Percentiles rank a stretch among this genome's conserved stretches.
These are phyloP conservation scores for Pseudogymnoascus sp. DNA, from an alignment of 2,329 filamentous ascomycete genomes.

Conservation along the genomic window DNA sequence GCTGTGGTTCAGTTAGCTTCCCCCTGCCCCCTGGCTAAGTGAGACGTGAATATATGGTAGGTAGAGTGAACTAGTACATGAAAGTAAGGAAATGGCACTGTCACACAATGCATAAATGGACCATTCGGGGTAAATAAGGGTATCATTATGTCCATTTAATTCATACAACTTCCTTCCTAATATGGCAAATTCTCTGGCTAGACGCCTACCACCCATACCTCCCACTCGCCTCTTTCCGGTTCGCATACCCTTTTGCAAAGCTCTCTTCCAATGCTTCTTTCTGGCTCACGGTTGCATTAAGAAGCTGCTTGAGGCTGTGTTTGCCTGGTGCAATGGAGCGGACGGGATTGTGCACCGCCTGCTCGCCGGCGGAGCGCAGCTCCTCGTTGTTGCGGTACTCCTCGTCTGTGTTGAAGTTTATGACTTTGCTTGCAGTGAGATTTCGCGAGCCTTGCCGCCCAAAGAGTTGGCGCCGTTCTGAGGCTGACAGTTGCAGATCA, in stretches of 20 bases:
- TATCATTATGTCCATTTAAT: conserved; percentile 9
- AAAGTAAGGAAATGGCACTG: not conserved
- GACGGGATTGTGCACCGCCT: conserved; percentile 71
- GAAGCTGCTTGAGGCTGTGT: conserved; percentile 80
- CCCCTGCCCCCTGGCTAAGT: not conserved
- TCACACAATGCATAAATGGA: not conserved
- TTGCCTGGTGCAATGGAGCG: conserved; percentile 79
- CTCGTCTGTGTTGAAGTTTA: conserved; percentile 81
- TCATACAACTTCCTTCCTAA: conserved; percentile 1
- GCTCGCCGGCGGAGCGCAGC: conserved; percentile 61
- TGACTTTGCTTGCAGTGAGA: conserved; percentile 53
- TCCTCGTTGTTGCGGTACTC: conserved; percentile 84
- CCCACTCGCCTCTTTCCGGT: conserved; percentile 72
- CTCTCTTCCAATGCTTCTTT: conserved; percentile 85
- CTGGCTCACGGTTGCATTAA: conserved; percentile 75
- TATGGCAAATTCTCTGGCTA: not conserved
- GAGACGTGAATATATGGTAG: not conserved
- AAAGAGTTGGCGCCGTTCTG: conserved; percentile 76
- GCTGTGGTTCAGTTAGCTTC: no score
- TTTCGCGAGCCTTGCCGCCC: conserved; percentile 48
- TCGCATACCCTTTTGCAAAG: conserved; percentile 73
- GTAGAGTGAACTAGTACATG: no score
- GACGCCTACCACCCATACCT: conserved; percentile 70
- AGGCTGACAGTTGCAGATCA: conserved; percentile 70
- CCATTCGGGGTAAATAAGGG: not conserved